Base-by-base conservation (phyloP, 1,284 basidiomycete genomes). In the Gymnopus androsaceus region DNA sequence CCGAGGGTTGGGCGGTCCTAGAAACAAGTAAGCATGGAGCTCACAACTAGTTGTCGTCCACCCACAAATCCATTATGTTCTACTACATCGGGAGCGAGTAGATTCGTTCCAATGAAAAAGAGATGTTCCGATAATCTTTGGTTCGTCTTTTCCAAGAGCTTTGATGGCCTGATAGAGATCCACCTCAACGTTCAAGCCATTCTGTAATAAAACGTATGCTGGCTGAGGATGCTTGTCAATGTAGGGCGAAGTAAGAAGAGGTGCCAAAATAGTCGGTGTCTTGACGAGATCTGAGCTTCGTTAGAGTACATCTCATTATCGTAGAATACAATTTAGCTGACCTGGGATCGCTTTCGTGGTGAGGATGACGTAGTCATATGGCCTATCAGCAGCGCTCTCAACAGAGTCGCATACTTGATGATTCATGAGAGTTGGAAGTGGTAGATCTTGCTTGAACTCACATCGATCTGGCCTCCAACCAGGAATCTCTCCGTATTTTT, bases 1-100 rank as follows among this genome's bases (percentile, higher is more conserved):
- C 77, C 75, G 31, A 74, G 63, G 3, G 71, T 67, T 2, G 84
- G 59, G 45, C 74, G 75, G 54, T 83, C 82, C 84, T 85, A 40
- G 30, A 30, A 4, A 87, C 84, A 64, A 81, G 57, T 87, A 83
- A 54, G 76, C 70, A 6, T 86, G 77, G 6, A 75, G 65, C 63
- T 80, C 80, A 31, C 68, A 1, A 73, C 37, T 3, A 84, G 63
- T 55, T 75, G 49, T 86, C 81, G 69, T 76, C 83, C 9, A 58
- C 58, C 7, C 34, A 60, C 59, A 17, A 54, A 55, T 12, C 47
- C 27, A 42, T 40, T 51, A 37, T 60, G 59, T 23, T 60, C 55
- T 17, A 57, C 55, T 15, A 60, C 38, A 48, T 60, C 41, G 6
- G 55, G 57, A 9, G 51, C 54, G 9, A 58, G 31, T 4, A 62